Percentiles rank a stretch among this genome's conserved stretches.
These are phyloP conservation scores for Opeltia flavorubescens DNA, from an alignment of 495 filamentous ascomycete species.

Conservation along the genomic window DNA sequence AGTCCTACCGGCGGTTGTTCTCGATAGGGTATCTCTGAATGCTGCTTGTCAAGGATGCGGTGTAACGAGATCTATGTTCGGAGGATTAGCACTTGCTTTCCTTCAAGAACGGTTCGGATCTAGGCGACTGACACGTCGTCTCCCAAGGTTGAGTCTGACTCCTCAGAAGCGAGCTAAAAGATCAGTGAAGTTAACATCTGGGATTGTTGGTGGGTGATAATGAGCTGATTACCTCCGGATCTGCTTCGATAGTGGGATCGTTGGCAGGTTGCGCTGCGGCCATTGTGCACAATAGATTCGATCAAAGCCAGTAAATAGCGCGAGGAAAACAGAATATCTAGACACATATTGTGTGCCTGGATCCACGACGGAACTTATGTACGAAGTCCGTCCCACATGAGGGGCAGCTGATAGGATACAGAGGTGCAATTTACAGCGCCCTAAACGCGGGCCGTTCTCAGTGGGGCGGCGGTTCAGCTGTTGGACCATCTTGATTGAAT, in stretches of 20 bases:
- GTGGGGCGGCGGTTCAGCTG: too few relatives aligned
- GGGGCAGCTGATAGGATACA: too few relatives aligned
- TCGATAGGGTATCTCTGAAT: constrained; percentile 10
- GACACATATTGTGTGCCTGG: too few relatives aligned
- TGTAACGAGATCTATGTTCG: constrained; percentile 8
- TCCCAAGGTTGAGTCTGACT: constrained; percentile 9
- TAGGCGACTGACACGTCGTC: constrained; percentile 7
- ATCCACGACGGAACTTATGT: too few relatives aligned
- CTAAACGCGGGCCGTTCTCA: background rate
- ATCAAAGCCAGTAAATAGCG: too few relatives aligned
- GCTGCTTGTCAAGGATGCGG: constrained; percentile 13
- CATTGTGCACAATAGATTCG: too few relatives aligned
- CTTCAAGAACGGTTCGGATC: background rate
- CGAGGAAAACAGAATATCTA: too few relatives aligned
- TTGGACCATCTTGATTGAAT: background rate
- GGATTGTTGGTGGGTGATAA: background rate
- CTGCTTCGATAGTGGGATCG: constrained; percentile 4
- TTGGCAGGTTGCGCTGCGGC: too few relatives aligned
- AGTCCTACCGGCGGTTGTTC: constrained; percentile 13
- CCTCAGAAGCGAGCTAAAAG: constrained; percentile 2
- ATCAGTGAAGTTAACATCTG: background rate
- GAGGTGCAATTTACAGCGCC: too few relatives aligned
- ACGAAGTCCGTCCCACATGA: too few relatives aligned
- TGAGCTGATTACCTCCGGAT: background rate
- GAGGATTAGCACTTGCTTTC: background rate